phyloP scores from a whole-genome alignment of 1,284 basidiomycete genomes.

The Porogramme epimiltina region DNA sequence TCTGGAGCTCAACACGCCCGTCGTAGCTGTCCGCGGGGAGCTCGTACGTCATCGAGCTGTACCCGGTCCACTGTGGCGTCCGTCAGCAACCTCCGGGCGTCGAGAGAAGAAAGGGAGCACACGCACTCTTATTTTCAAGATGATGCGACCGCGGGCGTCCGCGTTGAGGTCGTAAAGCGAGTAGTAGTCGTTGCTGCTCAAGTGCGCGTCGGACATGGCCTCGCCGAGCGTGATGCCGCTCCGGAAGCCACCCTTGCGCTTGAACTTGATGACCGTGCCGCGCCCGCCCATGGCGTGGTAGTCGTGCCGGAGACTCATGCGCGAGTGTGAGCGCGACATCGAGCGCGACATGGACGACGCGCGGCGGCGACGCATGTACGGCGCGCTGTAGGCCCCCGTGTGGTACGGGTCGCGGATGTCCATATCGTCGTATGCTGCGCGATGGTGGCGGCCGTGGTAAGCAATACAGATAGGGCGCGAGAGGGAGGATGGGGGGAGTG shows the following conservation, averaged over 20 bases:
- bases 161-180: constrained; percentile 64
- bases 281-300: constrained; percentile 47
- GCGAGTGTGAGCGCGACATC: constrained; percentile 29
- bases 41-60: constrained; percentile 70
- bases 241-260: constrained; percentile 64
- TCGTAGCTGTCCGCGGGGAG: constrained; percentile 71
- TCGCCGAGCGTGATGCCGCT: constrained; percentile 70
- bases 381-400: constrained; percentile 27
- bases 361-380: constrained; percentile 47
- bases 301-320: constrained; percentile 13
- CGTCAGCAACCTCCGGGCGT: neutral
- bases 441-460: neutral
- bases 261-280: constrained; percentile 65
- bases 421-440: constrained; percentile 52
- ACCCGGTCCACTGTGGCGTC: constrained; percentile 64
- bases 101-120: neutral
- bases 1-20: constrained; percentile 63
- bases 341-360: constrained; percentile 56
- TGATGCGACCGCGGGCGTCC: constrained; percentile 58
- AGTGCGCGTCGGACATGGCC: constrained; percentile 63
- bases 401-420: constrained; percentile 32
- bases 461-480: constrained; percentile 5
- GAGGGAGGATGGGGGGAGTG: constrained; percentile 25
- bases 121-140: constrained; percentile 61
- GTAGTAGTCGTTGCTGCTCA: constrained; percentile 63